These are phyloP conservation scores for Pseudofabraea citricarpa DNA, from an alignment of 2,329 filamentous ascomycete species.

Conservation along the genomic window DNA sequence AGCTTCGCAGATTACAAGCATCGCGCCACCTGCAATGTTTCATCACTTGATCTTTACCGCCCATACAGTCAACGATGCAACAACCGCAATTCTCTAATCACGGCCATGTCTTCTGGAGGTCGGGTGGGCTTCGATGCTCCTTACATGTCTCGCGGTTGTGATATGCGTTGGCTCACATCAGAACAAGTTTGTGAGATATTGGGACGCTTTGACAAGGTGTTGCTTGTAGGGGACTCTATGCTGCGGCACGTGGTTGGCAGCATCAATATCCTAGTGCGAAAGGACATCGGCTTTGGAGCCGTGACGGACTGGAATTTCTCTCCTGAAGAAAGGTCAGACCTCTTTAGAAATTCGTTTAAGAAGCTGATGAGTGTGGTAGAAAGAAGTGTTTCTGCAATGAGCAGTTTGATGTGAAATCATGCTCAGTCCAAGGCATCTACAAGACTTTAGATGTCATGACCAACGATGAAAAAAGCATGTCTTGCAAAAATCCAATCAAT, in stretches of 20 bases:
- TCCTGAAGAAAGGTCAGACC: constrained; percentile 30
- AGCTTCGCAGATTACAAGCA: constrained; percentile 38
- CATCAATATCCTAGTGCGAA: constrained; percentile 39
- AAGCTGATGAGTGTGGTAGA: constrained; percentile 14
- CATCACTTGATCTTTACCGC: constrained; percentile 37
- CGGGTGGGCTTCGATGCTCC: constrained; percentile 39
- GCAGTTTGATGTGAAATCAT: constrained; percentile 44
- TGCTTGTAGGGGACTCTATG: constrained; percentile 45
- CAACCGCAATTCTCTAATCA: constrained; percentile 31
- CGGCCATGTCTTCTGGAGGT: constrained; percentile 32
- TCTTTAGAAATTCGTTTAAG: not conserved
- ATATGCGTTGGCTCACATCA: constrained; percentile 43
- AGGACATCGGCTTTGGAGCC: constrained; percentile 42
- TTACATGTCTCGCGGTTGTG: constrained; percentile 39
- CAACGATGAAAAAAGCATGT: constrained; percentile 36
- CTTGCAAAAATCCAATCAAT: constrained; percentile 33
- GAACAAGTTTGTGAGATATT: constrained; percentile 40
- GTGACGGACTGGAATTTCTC: constrained; percentile 45
- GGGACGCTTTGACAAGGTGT: constrained; percentile 39
- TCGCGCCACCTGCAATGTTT: constrained; percentile 37
- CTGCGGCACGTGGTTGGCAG: constrained; percentile 42
- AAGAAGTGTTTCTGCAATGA: constrained; percentile 42
- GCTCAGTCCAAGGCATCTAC: constrained; percentile 43
- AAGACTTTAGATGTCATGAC: constrained; percentile 38
- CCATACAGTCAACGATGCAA: constrained; percentile 31